phyloP scores from a whole-genome alignment of 23 red algal species.

The Gracilaria domingensis region DNA sequence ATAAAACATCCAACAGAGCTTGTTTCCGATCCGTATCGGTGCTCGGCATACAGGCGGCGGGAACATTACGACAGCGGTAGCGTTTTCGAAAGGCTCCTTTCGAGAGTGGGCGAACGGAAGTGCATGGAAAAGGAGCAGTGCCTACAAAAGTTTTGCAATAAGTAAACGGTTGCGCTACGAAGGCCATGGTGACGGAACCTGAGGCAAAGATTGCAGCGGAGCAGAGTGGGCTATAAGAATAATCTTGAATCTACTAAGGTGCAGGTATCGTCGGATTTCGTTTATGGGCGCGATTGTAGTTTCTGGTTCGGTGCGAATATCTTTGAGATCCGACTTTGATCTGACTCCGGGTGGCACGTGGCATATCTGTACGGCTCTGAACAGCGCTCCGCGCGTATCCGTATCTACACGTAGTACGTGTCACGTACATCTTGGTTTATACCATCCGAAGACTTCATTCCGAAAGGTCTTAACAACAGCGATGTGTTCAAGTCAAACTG shows the following conservation, averaged over 20 bases:
- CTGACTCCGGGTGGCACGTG: not conserved
- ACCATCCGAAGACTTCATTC: too few relatives aligned
- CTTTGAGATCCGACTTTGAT: not conserved
- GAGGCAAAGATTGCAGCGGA: not conserved
- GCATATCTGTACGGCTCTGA: not conserved
- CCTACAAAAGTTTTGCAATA: not conserved
- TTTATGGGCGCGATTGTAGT: too few relatives aligned
- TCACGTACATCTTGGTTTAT: too few relatives aligned
- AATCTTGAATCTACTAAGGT: too few relatives aligned
- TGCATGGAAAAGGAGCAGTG: not conserved
- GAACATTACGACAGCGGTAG: not conserved
- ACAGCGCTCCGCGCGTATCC: too few relatives aligned
- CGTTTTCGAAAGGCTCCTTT: not conserved
- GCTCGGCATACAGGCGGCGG: slow-evolving; percentile 18
- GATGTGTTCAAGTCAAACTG: slow-evolving; percentile 13
- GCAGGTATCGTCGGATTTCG: too few relatives aligned
- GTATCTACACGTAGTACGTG: too few relatives aligned
- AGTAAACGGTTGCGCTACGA: slow-evolving; percentile 5
- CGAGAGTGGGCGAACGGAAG: not conserved
- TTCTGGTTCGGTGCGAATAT: too few relatives aligned
- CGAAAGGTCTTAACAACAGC: not conserved
- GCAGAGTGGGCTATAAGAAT: not conserved
- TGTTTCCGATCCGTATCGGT: slow-evolving; percentile 62
- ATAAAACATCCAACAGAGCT: slow-evolving; percentile 66
- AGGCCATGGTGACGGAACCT: not conserved